phyloP scores from a whole-genome alignment of 495 filamentous ascomycete species.

The Jackrogersella minutella region DNA sequence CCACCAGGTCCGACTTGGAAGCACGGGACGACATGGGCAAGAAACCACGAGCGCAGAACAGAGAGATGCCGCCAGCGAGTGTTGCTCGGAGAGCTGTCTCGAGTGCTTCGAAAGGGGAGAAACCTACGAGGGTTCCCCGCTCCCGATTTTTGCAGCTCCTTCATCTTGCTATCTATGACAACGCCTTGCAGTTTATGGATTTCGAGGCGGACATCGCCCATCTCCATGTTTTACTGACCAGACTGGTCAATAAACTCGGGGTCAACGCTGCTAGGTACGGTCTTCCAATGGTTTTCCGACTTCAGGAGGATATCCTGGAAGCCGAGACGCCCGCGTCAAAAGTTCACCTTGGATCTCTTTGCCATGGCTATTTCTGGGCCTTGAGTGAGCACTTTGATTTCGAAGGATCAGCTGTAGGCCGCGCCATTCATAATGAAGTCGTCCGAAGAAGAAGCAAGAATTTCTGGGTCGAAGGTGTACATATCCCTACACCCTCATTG shows the following conservation, averaged over 20 bases:
- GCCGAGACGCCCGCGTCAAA: slow-evolving; percentile 69
- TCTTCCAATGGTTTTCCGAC: slow-evolving; percentile 83
- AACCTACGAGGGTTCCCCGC: slow-evolving; percentile 60
- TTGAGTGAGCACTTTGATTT: slow-evolving; percentile 81
- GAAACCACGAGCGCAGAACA: slow-evolving; percentile 49
- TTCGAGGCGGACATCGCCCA: slow-evolving; percentile 76
- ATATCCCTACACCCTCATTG: slow-evolving; percentile 70
- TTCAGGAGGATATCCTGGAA: slow-evolving; percentile 82
- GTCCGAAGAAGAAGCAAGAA: slow-evolving; percentile 70
- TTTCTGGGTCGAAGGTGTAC: slow-evolving; percentile 79
- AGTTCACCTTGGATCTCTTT: slow-evolving; percentile 79
- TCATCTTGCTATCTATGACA: slow-evolving; percentile 87
- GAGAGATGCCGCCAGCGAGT: slow-evolving; percentile 40
- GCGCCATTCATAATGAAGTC: slow-evolving; percentile 77
- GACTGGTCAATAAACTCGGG: slow-evolving; percentile 77
- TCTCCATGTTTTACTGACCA: slow-evolving; percentile 76
- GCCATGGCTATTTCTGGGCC: slow-evolving; percentile 86
- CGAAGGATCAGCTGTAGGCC: slow-evolving; percentile 69
- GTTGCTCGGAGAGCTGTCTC: slow-evolving; percentile 71
- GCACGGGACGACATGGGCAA: slow-evolving; percentile 62
- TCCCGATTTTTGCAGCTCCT: slow-evolving; percentile 83
- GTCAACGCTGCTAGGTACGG: slow-evolving; percentile 82
- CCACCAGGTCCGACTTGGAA: slow-evolving; percentile 69
- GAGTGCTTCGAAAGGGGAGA: slow-evolving; percentile 68
- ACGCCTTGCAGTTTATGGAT: slow-evolving; percentile 73